Evolutionary conservation across 1,284 basidiomycete genomes (phyloP).

Genomic region (Ustilago cynodontis): DNA sequence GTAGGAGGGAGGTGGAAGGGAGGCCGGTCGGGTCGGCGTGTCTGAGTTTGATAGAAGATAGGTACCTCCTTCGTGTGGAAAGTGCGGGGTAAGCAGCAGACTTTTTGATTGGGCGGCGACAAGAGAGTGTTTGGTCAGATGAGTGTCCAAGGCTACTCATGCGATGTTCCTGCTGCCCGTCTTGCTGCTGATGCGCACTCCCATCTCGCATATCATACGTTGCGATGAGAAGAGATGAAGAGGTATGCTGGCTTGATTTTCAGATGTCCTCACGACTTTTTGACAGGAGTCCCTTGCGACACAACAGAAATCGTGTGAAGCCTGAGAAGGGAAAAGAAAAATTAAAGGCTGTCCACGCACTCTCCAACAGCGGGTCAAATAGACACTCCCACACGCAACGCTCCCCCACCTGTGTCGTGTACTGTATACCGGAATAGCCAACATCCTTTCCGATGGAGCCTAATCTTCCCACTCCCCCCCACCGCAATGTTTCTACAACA

Average conservation of each 20-base stretch:
- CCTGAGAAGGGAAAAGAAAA: neutral
- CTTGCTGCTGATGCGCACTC: neutral
- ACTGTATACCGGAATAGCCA: neutral
- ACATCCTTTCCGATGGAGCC: neutral
- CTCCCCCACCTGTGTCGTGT: neutral
- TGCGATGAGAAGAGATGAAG: neutral
- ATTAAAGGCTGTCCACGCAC: neutral
- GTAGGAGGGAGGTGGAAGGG: neutral
- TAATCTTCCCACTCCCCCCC: neutral
- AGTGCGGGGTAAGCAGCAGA: constrained; percentile 20
- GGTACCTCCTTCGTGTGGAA: neutral
- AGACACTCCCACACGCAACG: neutral
- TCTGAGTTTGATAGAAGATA: constrained; percentile 44
- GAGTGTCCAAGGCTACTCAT: neutral
- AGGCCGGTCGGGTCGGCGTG: constrained; percentile 5
- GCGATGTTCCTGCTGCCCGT: neutral
- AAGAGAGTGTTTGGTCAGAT: neutral
- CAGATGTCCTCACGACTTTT: neutral
- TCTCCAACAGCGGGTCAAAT: neutral
- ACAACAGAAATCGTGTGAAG: neutral
- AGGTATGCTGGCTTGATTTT: no score
- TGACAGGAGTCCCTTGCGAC: neutral
- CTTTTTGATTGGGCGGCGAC: neutral
- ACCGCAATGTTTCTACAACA: neutral
- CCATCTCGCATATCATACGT: neutral